A percentile compares a stretch with the other conserved stretches of the same genome.
phyloP scores from a whole-genome alignment of 495 filamentous ascomycete genomes.

The Glarea lozoyensis region DNA sequence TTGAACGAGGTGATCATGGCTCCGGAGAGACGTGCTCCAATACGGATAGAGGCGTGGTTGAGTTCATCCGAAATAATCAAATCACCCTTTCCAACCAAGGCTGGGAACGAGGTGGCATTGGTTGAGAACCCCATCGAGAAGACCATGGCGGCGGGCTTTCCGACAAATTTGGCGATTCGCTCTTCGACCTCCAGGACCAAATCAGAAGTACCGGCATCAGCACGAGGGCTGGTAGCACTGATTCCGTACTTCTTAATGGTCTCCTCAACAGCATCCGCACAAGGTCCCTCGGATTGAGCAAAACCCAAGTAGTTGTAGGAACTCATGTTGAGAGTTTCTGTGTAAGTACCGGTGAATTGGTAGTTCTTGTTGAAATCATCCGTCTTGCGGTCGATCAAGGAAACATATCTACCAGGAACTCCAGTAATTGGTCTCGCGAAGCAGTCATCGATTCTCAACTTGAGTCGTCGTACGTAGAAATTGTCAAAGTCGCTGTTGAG shows the following conservation, averaged over 20 bases:
- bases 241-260: constrained; percentile 77
- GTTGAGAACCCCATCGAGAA: constrained; percentile 99
- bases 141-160: constrained; percentile 89
- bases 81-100: constrained; percentile 82
- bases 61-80: constrained; percentile 94
- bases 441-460: constrained; percentile 92
- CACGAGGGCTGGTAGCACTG: constrained; percentile 66
- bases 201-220: constrained; percentile 80
- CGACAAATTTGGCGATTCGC: constrained; percentile 80
- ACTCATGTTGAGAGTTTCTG: constrained; percentile 96
- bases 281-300: constrained; percentile 94
- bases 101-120: constrained; percentile 84
- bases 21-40: constrained; percentile 86
- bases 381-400: constrained; percentile 76
- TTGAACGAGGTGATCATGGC: constrained; percentile 93
- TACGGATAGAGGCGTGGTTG: constrained; percentile 95
- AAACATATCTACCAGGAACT: constrained; percentile 90
- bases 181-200: constrained; percentile 82
- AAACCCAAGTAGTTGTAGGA: constrained; percentile 99
- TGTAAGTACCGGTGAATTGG: constrained; percentile 76
- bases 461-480: constrained; percentile 89
- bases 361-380: constrained; percentile 85
- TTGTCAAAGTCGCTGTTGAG: constrained; percentile 98
- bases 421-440: constrained; percentile 88
- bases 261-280: constrained; percentile 88